phyloP scores from a whole-genome alignment of 2,329 filamentous ascomycete genomes.

The Stachybotrys echinatus region DNA sequence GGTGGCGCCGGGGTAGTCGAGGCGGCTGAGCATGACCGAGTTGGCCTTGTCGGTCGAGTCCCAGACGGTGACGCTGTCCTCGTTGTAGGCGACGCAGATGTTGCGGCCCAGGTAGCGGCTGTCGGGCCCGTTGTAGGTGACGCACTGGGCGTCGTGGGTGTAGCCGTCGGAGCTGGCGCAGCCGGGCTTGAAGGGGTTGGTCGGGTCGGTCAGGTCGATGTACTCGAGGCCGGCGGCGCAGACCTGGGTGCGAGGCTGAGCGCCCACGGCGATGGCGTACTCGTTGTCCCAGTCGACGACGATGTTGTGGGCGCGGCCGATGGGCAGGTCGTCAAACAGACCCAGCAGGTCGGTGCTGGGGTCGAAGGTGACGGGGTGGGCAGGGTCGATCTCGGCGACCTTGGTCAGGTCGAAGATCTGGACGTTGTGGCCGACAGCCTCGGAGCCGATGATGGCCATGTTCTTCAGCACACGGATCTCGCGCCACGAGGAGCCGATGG shows the following conservation, averaged over 20 bases:
- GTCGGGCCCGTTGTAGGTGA: background rate
- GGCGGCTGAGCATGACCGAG: conserved; percentile 41
- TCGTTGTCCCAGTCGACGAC: conserved; percentile 42
- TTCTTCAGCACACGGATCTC: conserved; percentile 37
- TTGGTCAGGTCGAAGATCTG: conserved; percentile 61
- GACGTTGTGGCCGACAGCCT: conserved; percentile 46
- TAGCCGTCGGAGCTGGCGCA: conserved; percentile 21
- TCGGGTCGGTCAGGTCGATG: conserved; percentile 51
- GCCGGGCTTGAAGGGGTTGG: conserved; percentile 46
- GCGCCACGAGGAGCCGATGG: conserved; percentile 28
- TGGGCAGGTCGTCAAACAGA: conserved; percentile 24
- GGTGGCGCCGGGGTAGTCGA: conserved; percentile 44
- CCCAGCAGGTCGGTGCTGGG: conserved; percentile 27
- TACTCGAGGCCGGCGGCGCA: conserved; percentile 51
- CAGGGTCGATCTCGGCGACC: conserved; percentile 37
- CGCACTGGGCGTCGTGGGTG: background rate
- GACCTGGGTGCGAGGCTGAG: conserved; percentile 27
- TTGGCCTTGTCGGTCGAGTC: conserved; percentile 41
- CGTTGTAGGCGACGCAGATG: conserved; percentile 2
- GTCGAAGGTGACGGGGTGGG: conserved; percentile 19
- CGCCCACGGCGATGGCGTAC: conserved; percentile 40
- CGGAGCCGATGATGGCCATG: conserved; percentile 32
- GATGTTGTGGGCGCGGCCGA: conserved; percentile 47
- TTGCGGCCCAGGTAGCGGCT: background rate
- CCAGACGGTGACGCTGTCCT: conserved; percentile 6